Conservation (phyloP, 1,284 basidiomycete species). For the Amylostereum chailletii region DNA sequence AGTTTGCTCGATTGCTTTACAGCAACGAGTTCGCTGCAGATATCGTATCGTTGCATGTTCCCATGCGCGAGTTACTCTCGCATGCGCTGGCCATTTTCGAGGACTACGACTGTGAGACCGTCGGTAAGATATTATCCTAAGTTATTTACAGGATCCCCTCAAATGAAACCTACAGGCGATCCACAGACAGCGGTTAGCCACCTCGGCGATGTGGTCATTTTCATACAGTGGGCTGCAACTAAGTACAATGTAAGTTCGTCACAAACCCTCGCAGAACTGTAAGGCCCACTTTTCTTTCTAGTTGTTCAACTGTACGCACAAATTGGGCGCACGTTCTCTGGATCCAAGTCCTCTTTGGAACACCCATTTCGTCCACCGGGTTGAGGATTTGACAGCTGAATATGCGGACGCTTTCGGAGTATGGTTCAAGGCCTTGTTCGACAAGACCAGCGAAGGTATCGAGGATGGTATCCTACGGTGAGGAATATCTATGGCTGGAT, state of each 20-base stretch:
- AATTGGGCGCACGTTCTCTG: slow-evolving; percentile 16
- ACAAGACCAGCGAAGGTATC: slow-evolving; percentile 69
- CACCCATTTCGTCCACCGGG: slow-evolving; percentile 33
- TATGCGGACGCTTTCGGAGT: slow-evolving; percentile 41
- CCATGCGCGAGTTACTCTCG: slow-evolving; percentile 52
- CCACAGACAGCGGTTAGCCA: slow-evolving; percentile 72
- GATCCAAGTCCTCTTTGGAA: slow-evolving; percentile 43
- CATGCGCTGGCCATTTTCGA: slow-evolving; percentile 55
- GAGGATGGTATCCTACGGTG: slow-evolving; percentile 73
- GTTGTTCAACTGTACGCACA: too few species aligned
- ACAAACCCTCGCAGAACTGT: too few species aligned
- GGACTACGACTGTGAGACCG: slow-evolving; percentile 68
- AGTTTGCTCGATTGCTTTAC: slow-evolving; percentile 56
- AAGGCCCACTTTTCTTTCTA: too few species aligned
- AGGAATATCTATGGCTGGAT: slow-evolving; percentile 5
- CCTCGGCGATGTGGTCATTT: slow-evolving; percentile 66
- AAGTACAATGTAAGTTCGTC: slow-evolving; percentile 45
- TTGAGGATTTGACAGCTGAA: slow-evolving; percentile 36
- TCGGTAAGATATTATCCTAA: slow-evolving; percentile 40
- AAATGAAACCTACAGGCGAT: slow-evolving; percentile 43
- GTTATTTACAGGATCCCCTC: slow-evolving; percentile 1
- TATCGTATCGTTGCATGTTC: slow-evolving; percentile 60
- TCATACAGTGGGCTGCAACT: slow-evolving; percentile 52
- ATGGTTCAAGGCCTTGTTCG: slow-evolving; percentile 74
- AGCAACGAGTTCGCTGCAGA: slow-evolving; percentile 50